Evolutionary conservation across 768 basidiomycete species (phyloP), one percentile per base, ranked within the genome.

Genomic region (Mycena galopus): DNA sequence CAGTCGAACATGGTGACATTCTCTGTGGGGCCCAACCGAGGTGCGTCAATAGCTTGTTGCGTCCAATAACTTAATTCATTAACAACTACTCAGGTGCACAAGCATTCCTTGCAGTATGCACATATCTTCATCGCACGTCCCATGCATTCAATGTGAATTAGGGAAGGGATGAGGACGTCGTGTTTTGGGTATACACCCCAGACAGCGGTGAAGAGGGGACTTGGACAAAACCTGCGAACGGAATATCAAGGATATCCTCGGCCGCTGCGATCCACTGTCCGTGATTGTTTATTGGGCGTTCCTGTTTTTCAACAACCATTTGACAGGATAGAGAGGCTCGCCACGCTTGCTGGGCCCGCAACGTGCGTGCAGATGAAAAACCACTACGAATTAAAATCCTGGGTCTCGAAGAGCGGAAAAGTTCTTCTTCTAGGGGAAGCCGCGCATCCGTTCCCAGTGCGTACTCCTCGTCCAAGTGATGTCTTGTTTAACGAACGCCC

Each of bases 361-460:
- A 53, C 58, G 23, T 65, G 63, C 32, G 50, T 71, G 0, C 69
- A 71, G 21, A 53, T 65, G 7, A 51, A 59, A 23, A 58, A 67
- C 17, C 61, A 29, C 9, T 32, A 35, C 53, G 25, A 44, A 23
- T 23, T 73, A 17, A 23, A 57, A 0, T 73, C 71, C 5, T 73
- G 71, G 71, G 65, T 73, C 10, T 67, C 71, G 1, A 7, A 64
- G 21, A 73, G 71, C 16, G 71, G 71, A 0, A 55, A 29, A 19
- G 61, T 73, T 4, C 3, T 65, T 0, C 66, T 42, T 19, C 23
- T 73, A 2, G 71, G 71, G 17, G 66, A 73, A 23, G 71, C 71
- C 1, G 71, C 71, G 4, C 71, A 73, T 73, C 65, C 71, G 4
- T 58, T 64, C 33, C 71, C 66, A 56, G 71, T 73, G 56, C 23